A percentile compares a stretch with the other conserved stretches of the same genome.
phyloP scores from a whole-genome alignment of 169 alveolate species.

The Eimeria praecox region DNA sequence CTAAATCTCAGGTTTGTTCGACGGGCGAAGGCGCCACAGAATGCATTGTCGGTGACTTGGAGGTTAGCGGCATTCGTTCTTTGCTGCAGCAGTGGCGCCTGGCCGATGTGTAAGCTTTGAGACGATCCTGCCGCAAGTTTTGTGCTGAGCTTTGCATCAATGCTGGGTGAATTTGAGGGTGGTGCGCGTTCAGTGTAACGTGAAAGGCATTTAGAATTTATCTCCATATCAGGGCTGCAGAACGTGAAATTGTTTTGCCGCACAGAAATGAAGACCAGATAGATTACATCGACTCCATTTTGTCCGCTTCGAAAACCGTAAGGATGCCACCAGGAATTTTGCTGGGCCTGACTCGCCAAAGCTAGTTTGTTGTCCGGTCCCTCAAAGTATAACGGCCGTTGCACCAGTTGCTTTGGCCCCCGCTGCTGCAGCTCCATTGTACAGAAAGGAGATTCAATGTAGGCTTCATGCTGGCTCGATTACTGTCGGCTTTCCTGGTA shows the following conservation, averaged over 20 bases:
- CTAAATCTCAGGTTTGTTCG: constrained; percentile 8
- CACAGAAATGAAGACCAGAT: constrained; percentile 22
- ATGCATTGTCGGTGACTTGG: constrained; percentile 28
- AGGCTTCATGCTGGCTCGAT: neutral
- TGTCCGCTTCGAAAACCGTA: constrained; percentile 20
- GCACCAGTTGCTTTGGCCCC: neutral
- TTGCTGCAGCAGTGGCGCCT: constrained; percentile 55
- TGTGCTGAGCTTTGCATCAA: neutral
- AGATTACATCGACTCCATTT: constrained; percentile 48
- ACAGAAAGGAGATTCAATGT: neutral
- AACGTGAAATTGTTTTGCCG: neutral
- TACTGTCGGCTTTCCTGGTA: neutral
- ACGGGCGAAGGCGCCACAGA: constrained; percentile 48
- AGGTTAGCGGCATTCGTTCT: constrained; percentile 17
- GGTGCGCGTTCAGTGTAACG: neutral
- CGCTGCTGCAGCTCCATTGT: neutral
- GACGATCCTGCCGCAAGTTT: neutral
- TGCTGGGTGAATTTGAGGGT: neutral
- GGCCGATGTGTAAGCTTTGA: constrained; percentile 38
- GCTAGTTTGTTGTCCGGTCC: neutral
- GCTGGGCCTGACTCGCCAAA: neutral
- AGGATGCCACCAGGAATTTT: neutral
- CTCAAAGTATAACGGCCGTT: neutral
- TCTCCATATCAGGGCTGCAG: neutral
- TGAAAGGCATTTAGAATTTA: neutral